Percentiles rank a stretch among this genome's conserved stretches.
These are phyloP conservation scores for Cyberlindnera mississippiensis DNA, from an alignment of 805 yeast genomes.

Conservation along the genomic window DNA sequence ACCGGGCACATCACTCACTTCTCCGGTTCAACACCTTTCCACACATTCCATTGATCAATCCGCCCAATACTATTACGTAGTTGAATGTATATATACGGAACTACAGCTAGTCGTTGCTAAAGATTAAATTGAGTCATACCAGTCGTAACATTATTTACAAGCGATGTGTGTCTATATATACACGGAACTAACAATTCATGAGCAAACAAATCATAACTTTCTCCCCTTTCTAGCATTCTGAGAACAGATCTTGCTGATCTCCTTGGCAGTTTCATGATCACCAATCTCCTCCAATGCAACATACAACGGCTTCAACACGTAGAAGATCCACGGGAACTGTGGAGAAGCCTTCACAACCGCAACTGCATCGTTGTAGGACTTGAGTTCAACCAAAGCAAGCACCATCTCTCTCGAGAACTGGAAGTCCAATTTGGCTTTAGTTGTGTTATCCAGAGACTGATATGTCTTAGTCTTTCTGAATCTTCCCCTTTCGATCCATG, in stretches of 20 bases:
- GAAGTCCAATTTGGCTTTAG: slow-evolving; percentile 49
- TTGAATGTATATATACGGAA: no score
- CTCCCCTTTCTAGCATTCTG: background rate
- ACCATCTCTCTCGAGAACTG: slow-evolving; percentile 74
- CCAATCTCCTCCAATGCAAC: slow-evolving; percentile 40
- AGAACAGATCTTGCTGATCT: slow-evolving; percentile 29
- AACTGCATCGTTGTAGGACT: slow-evolving; percentile 63
- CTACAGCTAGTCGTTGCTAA: no score
- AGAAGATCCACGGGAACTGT: slow-evolving; percentile 65
- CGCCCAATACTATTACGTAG: no score
- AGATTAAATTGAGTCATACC: no score
- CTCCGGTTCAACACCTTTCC: no score
- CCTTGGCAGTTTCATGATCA: slow-evolving; percentile 32
- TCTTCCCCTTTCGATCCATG: slow-evolving; percentile 79
- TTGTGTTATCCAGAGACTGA: slow-evolving; percentile 33
- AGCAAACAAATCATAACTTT: background rate
- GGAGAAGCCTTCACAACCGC: slow-evolving; percentile 63
- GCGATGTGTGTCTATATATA: slow-evolving; percentile 1
- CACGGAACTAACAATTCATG: no score
- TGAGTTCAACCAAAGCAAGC: slow-evolving; percentile 48
- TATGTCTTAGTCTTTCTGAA: slow-evolving; percentile 57
- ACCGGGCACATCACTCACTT: no score
- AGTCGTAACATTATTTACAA: slow-evolving; percentile 2
- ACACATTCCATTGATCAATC: no score
- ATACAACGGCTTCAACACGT: slow-evolving; percentile 41